Evolutionary conservation across 192 early-diverging fungal species (phyloP), one percentile per base, ranked within the genome.

Genomic region (Mortierella alpina): DNA sequence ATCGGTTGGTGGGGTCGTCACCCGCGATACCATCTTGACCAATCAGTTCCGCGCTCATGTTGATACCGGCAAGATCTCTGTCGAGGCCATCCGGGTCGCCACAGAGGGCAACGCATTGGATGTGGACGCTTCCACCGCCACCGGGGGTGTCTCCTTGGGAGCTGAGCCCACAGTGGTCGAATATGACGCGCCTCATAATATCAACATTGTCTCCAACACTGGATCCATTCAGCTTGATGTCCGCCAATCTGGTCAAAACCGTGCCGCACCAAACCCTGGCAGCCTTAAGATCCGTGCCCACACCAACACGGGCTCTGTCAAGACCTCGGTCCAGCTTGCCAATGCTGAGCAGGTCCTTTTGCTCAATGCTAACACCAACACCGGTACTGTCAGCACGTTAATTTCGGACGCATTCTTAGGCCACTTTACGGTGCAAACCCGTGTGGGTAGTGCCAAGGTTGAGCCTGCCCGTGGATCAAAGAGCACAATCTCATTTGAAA

Each of bases 341-440:
- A 15, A 45, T 7, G 42, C 22, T 14, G 53, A 60, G 7, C 76
- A 79, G 39, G 49, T 10, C 5, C 42, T 79, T 22, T 13, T 11
- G 7, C 40, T 79, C 22, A 47, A 10, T 8, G 40, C 58, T 0
- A 31, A 12, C 13, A 18, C 61, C 23, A 50, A 20, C 20, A 72
- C 76, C 5, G 76, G 68, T 2, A 41, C 64, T 5, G 59, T 58
- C 4, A 23, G 17, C 12, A 50, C 59, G 2, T 0, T 39, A 7
- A 22, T 79, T 39, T 79, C 76, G 55, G 76, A 79, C 22, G 23
- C 39, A 17, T 79, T 67, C 44, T 41, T 63, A 48, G 76, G 76
- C 2, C 63, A 53, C 20, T 79, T 79, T 17, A 15, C 9, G 1
- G 9, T 72, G 14, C 8, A 52, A 44, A 72, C 69, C 5, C 45